phyloP scores from a whole-genome alignment of 352 stramenopile species.

The Globisporangium polare region DNA sequence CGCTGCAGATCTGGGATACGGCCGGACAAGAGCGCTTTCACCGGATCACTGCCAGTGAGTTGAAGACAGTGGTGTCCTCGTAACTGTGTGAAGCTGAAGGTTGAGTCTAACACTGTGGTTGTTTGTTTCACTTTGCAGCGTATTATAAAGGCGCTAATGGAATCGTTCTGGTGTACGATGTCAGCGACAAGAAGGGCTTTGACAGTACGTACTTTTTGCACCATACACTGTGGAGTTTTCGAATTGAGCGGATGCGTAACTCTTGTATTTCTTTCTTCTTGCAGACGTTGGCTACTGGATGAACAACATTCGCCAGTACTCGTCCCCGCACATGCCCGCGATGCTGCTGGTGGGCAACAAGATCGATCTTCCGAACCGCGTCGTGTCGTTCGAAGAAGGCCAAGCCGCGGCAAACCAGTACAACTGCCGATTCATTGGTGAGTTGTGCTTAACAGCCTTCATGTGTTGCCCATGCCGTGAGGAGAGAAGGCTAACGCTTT shows the following conservation, averaged over 20 bases:
- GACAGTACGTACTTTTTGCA: slow-evolving; percentile 62
- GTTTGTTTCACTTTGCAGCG: slow-evolving; percentile 33
- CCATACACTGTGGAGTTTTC: neutral
- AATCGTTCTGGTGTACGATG: slow-evolving; percentile 93
- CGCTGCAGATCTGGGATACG: slow-evolving; percentile 95
- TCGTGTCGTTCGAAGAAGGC: slow-evolving; percentile 75
- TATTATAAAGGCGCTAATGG: slow-evolving; percentile 94
- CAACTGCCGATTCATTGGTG: slow-evolving; percentile 86
- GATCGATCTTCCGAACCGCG: slow-evolving; percentile 86
- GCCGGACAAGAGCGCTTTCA: slow-evolving; percentile 93
- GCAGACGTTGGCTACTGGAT: slow-evolving; percentile 94
- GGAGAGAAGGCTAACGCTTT: slow-evolving; percentile 12
- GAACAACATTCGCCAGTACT: slow-evolving; percentile 93
- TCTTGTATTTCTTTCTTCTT: slow-evolving; percentile 12
- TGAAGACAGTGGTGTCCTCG: neutral
- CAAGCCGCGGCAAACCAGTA: slow-evolving; percentile 79
- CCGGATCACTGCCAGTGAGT: slow-evolving; percentile 90
- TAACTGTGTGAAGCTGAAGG: neutral
- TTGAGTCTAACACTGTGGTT: slow-evolving; percentile 12
- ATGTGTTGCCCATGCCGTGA: neutral
- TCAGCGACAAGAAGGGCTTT: slow-evolving; percentile 89
- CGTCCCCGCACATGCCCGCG: slow-evolving; percentile 60
- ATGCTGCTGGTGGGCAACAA: slow-evolving; percentile 92
- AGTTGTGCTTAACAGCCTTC: slow-evolving; percentile 2
- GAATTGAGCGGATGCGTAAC: neutral